Evolutionary conservation across 352 stramenopile species (phyloP), one percentile per base, ranked within the genome.

Genomic region (Globisporangium polare): DNA sequence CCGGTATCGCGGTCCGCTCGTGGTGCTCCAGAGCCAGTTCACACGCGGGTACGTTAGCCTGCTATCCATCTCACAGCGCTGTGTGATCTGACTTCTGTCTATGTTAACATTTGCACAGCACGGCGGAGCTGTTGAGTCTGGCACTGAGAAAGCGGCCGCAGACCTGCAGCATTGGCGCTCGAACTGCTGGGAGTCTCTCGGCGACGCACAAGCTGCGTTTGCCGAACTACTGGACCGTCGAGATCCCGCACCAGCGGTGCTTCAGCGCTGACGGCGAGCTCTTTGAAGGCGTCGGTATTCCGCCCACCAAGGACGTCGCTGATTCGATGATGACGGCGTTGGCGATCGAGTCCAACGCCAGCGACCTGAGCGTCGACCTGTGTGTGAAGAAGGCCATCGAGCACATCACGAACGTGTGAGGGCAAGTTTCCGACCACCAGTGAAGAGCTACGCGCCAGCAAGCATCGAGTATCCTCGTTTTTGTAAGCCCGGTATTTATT

Each of bases 201-300:
- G 65, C 73, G 53, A 89, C 83, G 22, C 69, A 70, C 6, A 78
- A 87, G 53, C 51, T 92, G 15, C 79, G 78, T n/a, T 74, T 94
- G 24, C 86, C 86, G 10, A 94, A 94, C 62, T 89, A 79, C 60
- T 94, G 86, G 86, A 86, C 75, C 2, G 77, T 94, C 20, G 83
- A 94, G 31, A 87, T 94, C 49, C 86, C 86, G 9, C 71, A 89
- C 52, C 68, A 90, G 56, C 79, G 78, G n/a, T 85, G 80, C 58
- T 88, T 88, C 55, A 89, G 81, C 54, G 72, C 71, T 1, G 73
- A 89, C 43, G 74, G 84, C 18, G 61, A 78, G 60, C 50, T 89
- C 5, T 93, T 73, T 47, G 80, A 91, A 53, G 74, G 74, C 50
- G 56, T 78, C 6, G 81, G 83, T n/a, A 80, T 92, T 46, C 83